Evolutionary conservation across 805 yeast species (phyloP).

Genomic region (Wickerhamomyces xylosicus): DNA sequence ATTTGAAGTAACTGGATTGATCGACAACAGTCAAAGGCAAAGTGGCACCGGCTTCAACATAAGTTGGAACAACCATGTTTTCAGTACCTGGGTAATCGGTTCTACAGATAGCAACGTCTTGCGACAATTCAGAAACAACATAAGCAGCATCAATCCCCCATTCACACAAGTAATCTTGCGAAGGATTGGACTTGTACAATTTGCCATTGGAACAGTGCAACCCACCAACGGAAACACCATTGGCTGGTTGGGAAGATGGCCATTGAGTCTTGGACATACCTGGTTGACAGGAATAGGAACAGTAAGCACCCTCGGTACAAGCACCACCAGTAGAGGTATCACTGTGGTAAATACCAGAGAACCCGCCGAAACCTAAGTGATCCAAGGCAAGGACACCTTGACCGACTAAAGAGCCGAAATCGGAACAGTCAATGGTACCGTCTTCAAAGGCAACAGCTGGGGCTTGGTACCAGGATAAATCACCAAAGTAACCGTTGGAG

Average conservation of each 20-base stretch:
- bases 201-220: conserved; percentile 73
- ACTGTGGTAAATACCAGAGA: conserved; percentile 57
- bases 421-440: conserved; percentile 56
- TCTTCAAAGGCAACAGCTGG: conserved; percentile 59
- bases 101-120: conserved; percentile 85
- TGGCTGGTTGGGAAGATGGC: conserved; percentile 80
- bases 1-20: conserved; percentile 63
- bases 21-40: conserved; percentile 73
- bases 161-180: conserved; percentile 63
- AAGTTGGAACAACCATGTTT: conserved; percentile 94
- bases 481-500: conserved; percentile 36
- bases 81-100: conserved; percentile 99
- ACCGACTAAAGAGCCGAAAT: conserved; percentile 55
- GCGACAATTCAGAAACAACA: conserved; percentile 51
- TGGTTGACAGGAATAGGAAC: conserved; percentile 96
- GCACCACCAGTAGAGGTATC: conserved; percentile 49
- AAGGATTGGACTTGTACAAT: conserved; percentile 68
- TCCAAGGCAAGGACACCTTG: conserved; percentile 74
- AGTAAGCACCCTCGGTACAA: conserved; percentile 85
- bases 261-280: conserved; percentile 99
- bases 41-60: conserved; percentile 55
- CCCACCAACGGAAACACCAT: conserved; percentile 92
- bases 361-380: conserved; percentile 72
- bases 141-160: conserved; percentile 72
- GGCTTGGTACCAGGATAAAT: conserved; percentile 40